phyloP scores from a whole-genome alignment of 169 alveolate species.

The Eimeria necatrix region DNA sequence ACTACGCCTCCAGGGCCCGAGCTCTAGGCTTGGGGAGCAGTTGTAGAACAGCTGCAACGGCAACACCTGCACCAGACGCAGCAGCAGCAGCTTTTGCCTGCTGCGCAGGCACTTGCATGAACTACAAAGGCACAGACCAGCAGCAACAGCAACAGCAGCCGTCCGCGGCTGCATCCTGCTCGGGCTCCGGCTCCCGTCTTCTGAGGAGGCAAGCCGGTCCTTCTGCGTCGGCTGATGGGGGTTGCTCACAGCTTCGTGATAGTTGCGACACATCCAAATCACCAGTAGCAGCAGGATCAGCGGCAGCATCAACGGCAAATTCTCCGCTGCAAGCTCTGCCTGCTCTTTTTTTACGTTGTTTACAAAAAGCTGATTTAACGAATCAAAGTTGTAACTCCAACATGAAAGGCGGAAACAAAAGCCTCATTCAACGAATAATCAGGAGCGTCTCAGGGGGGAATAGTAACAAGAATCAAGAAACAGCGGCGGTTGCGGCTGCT shows the following conservation, averaged over 20 bases:
- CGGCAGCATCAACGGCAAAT: not conserved
- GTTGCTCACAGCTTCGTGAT: constrained; percentile 18
- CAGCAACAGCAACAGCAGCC: constrained; percentile 33
- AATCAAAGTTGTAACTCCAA: not conserved
- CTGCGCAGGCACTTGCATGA: constrained; percentile 61
- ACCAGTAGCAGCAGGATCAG: not conserved
- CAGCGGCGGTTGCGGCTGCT: not conserved
- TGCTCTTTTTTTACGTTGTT: constrained; percentile 21
- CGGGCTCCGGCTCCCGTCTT: constrained; percentile 51
- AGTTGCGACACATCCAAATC: not conserved
- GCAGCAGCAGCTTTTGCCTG: constrained; percentile 62
- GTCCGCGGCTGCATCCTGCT: constrained; percentile 7
- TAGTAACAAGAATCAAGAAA: not conserved
- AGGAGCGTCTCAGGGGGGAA: not conserved
- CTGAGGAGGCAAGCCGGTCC: constrained; percentile 51
- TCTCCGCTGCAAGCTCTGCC: constrained; percentile 50
- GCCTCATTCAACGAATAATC: not conserved
- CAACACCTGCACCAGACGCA: constrained; percentile 26
- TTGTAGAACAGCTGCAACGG: not conserved
- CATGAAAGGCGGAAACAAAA: not conserved
- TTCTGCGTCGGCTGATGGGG: constrained; percentile 25
- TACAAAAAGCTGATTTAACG: not conserved
- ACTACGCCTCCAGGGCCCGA: constrained; percentile 62
- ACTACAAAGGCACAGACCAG: constrained; percentile 45
- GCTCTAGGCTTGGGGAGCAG: constrained; percentile 52